Evolutionary conservation across 495 filamentous ascomycete species (phyloP).

Genomic region (Lichenothelia convexa): DNA sequence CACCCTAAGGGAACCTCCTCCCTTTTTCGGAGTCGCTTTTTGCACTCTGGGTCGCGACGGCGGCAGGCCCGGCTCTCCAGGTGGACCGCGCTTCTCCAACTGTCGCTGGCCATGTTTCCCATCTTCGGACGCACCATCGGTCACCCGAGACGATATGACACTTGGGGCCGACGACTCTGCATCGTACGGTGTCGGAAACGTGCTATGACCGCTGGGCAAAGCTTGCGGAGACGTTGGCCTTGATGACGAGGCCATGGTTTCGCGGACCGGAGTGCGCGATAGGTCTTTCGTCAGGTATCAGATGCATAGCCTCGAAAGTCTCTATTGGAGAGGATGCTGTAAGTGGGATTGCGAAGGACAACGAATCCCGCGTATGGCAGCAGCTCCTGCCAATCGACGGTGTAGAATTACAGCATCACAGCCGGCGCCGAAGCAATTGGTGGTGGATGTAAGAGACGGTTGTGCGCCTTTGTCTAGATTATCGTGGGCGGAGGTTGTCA

Average conservation of each 20-base stretch:
- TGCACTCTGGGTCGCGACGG: conserved; percentile 24
- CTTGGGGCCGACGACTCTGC: conserved; percentile 27
- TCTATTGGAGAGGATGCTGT: no score
- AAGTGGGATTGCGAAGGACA: no score
- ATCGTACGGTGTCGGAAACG: conserved; percentile 15
- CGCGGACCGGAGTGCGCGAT: not conserved
- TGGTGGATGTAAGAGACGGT: no score
- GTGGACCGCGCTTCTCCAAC: conserved; percentile 13
- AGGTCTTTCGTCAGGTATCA: no score
- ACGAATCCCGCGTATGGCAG: no score
- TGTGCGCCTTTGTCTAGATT: no score
- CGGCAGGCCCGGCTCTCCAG: conserved; percentile 24
- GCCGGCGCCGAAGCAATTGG: no score
- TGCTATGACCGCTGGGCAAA: conserved; percentile 7
- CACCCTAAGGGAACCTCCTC: conserved; percentile 5
- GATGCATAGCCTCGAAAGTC: not conserved
- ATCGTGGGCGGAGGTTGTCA: no score
- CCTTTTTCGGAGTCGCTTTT: conserved; percentile 27
- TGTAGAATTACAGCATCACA: no score
- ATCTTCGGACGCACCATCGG: conserved; percentile 50
- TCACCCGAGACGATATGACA: conserved; percentile 72
- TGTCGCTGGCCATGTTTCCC: no score
- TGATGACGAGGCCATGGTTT: not conserved
- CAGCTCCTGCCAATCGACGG: no score
- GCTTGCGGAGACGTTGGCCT: not conserved